phyloP scores from a whole-genome alignment of 129 eudicot genomes.

The Ambrosia artemisiifolia region DNA sequence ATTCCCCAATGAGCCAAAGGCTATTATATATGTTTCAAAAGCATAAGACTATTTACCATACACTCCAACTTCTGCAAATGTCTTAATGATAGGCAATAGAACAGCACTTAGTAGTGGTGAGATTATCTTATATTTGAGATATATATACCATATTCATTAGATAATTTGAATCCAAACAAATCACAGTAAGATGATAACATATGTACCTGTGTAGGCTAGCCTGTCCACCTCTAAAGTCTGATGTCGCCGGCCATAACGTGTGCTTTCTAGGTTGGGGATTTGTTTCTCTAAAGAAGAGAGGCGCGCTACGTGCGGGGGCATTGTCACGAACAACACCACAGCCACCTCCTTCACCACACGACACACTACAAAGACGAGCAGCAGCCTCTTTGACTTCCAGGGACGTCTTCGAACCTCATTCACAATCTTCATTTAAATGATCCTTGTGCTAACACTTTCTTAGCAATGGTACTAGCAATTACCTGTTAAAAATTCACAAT shows the following conservation, averaged over 20 bases:
- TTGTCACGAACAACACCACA: too few relatives aligned
- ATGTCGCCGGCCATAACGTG: constrained; percentile 87
- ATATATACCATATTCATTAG: neutral
- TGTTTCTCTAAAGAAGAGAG: constrained; percentile 90
- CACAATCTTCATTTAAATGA: too few relatives aligned
- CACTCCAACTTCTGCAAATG: neutral
- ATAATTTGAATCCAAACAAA: neutral
- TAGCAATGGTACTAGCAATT: too few relatives aligned
- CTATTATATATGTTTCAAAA: neutral
- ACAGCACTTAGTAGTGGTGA: neutral
- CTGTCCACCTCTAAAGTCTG: constrained; percentile 87
- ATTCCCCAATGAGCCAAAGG: neutral
- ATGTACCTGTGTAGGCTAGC: constrained; percentile 69
- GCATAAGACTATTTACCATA: neutral
- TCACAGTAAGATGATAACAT: neutral
- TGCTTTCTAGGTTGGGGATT: constrained; percentile 98
- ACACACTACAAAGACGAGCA: too few relatives aligned
- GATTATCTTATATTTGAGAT: neutral
- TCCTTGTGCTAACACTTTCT: too few relatives aligned
- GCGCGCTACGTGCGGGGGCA: too few relatives aligned
- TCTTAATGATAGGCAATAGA: neutral
- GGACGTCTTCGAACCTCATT: too few relatives aligned
- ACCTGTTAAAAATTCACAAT: too few relatives aligned
- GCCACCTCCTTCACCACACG: too few relatives aligned
- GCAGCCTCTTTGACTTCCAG: too few relatives aligned